phyloP scores from a whole-genome alignment of 352 stramenopile genomes.

The Phytophthora cajani region DNA sequence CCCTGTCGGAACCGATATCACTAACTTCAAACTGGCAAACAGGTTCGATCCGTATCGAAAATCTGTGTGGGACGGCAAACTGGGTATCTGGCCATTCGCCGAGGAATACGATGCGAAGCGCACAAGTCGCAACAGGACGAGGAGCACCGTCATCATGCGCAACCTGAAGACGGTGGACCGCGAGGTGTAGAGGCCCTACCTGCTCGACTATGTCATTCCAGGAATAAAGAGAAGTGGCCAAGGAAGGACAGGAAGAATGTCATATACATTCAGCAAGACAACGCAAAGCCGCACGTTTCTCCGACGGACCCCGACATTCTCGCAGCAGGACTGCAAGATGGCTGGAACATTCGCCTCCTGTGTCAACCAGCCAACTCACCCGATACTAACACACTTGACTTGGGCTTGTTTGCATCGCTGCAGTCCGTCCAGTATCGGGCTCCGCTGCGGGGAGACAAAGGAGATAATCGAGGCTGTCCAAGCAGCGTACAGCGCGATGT shows the following conservation, averaged over 20 bases:
- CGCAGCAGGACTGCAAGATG: background rate
- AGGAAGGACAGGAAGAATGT: background rate
- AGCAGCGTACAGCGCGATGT: background rate
- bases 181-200: background rate
- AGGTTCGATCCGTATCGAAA: constrained; percentile 1
- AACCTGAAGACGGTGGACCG: background rate
- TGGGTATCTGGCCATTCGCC: constrained; percentile 38
- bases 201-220: background rate
- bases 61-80: constrained; percentile 17
- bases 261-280: background rate
- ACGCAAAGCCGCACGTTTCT: background rate
- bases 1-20: too few relatives aligned
- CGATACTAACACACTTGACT: background rate
- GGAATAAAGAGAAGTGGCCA: background rate
- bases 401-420: background rate
- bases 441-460: too few relatives aligned
- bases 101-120: constrained; percentile 19
- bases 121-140: constrained; percentile 24
- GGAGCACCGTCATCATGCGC: background rate
- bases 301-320: background rate
- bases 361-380: background rate
- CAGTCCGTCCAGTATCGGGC: background rate
- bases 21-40: too few relatives aligned
- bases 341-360: background rate
- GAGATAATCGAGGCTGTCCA: too few relatives aligned